A percentile compares a stretch with the other conserved stretches of the same genome.
Conservation (phyloP, 2,329 filamentous ascomycete species). For the Akanthomyces dipterigenus region DNA sequence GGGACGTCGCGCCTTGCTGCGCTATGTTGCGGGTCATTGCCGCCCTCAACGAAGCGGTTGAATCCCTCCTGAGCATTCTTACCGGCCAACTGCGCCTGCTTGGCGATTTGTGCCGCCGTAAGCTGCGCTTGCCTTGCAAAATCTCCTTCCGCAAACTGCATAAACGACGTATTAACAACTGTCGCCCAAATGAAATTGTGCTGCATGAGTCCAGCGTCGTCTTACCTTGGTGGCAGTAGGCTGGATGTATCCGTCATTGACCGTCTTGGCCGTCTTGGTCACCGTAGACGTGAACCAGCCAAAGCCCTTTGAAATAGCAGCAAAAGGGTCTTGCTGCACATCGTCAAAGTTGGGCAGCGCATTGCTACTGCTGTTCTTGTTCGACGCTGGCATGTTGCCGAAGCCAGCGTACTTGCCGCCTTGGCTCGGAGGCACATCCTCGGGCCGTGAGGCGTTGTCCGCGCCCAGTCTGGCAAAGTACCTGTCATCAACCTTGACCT, state of each 20-base stretch:
- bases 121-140: slow-evolving; percentile 61
- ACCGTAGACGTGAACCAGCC: slow-evolving; percentile 90
- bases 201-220: too few relatives aligned
- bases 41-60: slow-evolving; percentile 83
- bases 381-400: slow-evolving; percentile 63
- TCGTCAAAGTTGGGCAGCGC: slow-evolving; percentile 70
- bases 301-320: slow-evolving; percentile 82
- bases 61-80: slow-evolving; percentile 73
- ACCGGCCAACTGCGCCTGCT: slow-evolving; percentile 61
- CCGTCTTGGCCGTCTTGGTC: slow-evolving; percentile 80
- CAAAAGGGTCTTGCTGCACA: slow-evolving; percentile 84
- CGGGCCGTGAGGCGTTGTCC: slow-evolving; percentile 72
- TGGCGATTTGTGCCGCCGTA: slow-evolving; percentile 59
- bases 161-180: too few relatives aligned
- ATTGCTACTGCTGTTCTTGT: slow-evolving; percentile 34
- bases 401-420: slow-evolving; percentile 92
- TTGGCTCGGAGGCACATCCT: slow-evolving; percentile 73
- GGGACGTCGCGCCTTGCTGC: slow-evolving; percentile 27
- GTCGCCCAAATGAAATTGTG: too few relatives aligned
- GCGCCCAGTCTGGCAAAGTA: slow-evolving; percentile 84
- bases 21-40: slow-evolving; percentile 37
- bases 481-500: slow-evolving; percentile 68
- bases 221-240: slow-evolving; percentile 80
- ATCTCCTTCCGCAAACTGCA: slow-evolving; percentile 70
- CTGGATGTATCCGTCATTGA: slow-evolving; percentile 88